phyloP scores from a whole-genome alignment of 2,329 filamentous ascomycete genomes.

The Diaporthe aspalathi region DNA sequence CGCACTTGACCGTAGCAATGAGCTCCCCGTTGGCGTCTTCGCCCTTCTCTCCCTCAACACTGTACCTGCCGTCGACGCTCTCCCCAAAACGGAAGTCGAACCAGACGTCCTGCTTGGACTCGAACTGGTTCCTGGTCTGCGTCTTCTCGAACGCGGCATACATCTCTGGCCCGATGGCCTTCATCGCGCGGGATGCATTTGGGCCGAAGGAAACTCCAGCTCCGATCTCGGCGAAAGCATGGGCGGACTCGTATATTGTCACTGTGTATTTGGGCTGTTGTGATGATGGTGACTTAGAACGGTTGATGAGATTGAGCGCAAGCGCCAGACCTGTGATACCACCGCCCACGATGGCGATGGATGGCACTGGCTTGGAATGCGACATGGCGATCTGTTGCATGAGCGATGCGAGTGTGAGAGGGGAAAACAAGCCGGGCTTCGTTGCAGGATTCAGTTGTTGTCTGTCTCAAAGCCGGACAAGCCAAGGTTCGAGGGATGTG shows the following conservation, averaged over 20 bases:
- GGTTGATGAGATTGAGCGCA: conserved; percentile 50
- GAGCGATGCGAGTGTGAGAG: background rate
- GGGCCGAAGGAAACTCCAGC: conserved; percentile 68
- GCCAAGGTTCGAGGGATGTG: background rate
- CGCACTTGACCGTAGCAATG: conserved; percentile 35
- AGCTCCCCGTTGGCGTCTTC: conserved; percentile 37
- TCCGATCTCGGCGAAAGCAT: conserved; percentile 67
- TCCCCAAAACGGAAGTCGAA: conserved; percentile 45
- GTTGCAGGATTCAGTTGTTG: background rate
- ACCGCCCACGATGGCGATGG: conserved; percentile 67
- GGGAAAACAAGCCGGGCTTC: background rate
- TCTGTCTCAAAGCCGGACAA: background rate
- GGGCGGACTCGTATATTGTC: conserved; percentile 66
- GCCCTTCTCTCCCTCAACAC: conserved; percentile 34
- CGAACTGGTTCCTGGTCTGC: conserved; percentile 44
- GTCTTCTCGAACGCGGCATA: conserved; percentile 46
- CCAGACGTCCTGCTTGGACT: conserved; percentile 43
- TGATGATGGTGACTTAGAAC: conserved; percentile 42
- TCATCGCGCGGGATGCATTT: conserved; percentile 52
- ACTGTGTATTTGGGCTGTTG: conserved; percentile 33
- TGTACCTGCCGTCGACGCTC: conserved; percentile 37
- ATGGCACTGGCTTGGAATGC: conserved; percentile 9
- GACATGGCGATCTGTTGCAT: background rate
- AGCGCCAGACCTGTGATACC: conserved; percentile 68
- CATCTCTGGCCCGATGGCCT: conserved; percentile 43